A percentile compares a stretch with the other conserved stretches of the same genome.
Evolutionary conservation across 148 eudicot species (phyloP).

Genomic region (Linanthus parryae): DNA sequence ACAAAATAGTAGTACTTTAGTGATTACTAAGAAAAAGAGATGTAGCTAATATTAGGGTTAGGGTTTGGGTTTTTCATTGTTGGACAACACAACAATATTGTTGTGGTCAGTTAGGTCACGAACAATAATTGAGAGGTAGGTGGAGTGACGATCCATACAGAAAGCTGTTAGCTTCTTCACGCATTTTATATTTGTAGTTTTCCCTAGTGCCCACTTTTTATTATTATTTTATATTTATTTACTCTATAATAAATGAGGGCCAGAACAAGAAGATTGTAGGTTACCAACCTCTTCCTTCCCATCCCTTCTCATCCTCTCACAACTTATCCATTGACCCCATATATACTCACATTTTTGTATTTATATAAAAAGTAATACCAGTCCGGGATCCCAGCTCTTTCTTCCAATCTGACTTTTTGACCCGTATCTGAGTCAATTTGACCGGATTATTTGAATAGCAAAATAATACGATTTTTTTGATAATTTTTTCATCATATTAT

Average conservation of each 20-base stretch:
- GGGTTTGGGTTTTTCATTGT: too few relatives aligned
- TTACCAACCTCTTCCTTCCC: slow-evolving; percentile 21
- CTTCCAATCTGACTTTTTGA: too few relatives aligned
- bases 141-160: neutral
- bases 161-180: neutral
- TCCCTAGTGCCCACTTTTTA: neutral
- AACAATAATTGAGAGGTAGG: neutral
- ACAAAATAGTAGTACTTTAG: too few relatives aligned
- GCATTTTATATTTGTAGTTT: neutral
- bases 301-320: slow-evolving; percentile 47
- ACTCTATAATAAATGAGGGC: neutral
- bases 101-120: too few relatives aligned
- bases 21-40: too few relatives aligned
- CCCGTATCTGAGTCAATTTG: too few relatives aligned
- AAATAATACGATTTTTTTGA: neutral
- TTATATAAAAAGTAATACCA: neutral
- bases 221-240: neutral
- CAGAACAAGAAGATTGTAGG: slow-evolving; percentile 12
- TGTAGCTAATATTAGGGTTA: too few relatives aligned
- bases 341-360: neutral
- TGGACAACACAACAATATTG: too few relatives aligned
- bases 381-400: too few relatives aligned
- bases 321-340: slow-evolving; percentile 36
- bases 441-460: too few relatives aligned
- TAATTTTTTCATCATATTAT: too few relatives aligned